Evolutionary conservation across 139 green algal genomes (phyloP).

Genomic region (Coelastrella sp.): DNA sequence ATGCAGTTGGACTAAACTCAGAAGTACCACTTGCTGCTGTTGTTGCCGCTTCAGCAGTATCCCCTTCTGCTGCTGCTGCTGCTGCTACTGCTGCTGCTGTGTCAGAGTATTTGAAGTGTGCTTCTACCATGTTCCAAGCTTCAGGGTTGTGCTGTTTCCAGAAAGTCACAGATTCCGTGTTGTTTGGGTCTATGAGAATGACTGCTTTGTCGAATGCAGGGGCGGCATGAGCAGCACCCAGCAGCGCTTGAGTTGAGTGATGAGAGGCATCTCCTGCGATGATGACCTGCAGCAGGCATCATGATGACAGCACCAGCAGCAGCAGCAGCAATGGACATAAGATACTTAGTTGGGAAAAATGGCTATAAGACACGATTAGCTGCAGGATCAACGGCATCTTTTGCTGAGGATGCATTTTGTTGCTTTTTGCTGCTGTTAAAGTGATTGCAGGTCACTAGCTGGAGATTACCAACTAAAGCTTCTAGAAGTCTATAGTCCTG

Average conservation of each 20-base stretch:
- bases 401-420: too few species aligned
- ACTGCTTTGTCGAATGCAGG: slow-evolving; percentile 69
- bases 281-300: slow-evolving; percentile 66
- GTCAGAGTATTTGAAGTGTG: slow-evolving; percentile 38
- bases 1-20: background rate
- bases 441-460: too few species aligned
- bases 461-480: too few species aligned
- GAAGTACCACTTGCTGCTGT: background rate
- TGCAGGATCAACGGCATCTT: too few species aligned
- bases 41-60: slow-evolving; percentile 10
- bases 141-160: slow-evolving; percentile 77
- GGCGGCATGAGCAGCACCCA: slow-evolving; percentile 69
- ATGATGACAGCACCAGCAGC: too few species aligned
- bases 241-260: slow-evolving; percentile 62
- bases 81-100: background rate
- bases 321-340: background rate
- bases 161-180: slow-evolving; percentile 59
- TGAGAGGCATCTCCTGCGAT: slow-evolving; percentile 55
- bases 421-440: too few species aligned
- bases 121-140: slow-evolving; percentile 72
- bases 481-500: too few species aligned
- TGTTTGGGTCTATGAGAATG: slow-evolving; percentile 58
- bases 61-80: background rate
- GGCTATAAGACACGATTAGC: too few species aligned
- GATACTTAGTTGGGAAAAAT: too few species aligned